Evolutionary conservation across 1,284 basidiomycete genomes (phyloP), one percentile per base, ranked within the genome.

Genomic region (Ustilago xerochloae): DNA sequence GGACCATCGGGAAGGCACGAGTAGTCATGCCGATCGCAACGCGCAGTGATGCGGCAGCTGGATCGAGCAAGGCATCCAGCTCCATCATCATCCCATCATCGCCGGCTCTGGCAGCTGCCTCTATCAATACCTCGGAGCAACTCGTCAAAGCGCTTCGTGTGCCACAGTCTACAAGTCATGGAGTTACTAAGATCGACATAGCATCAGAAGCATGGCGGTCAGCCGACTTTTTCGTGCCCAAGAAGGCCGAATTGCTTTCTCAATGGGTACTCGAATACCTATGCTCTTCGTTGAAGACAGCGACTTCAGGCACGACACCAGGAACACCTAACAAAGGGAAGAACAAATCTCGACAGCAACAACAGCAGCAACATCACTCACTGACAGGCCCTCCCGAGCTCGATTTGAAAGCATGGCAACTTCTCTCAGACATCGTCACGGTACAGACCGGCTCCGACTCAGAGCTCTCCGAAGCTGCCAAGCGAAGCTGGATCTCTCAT

Each of bases 61-160:
- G 47, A 33, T 43, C 53, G 30, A 50, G 41, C 8, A 16, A 22
- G 26, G 16, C 41, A 10, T 43, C 51, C 9, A 39, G 20, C 22
- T 22, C 50, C 13, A 28, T 26, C 36, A 36, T 20, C 41, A 26
- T n/a, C n/a, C n/a, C 22, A 24, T 24, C 41, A 12, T 43, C 46
- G 16, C 59, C 57, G 24, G 43, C 52, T 18, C 53, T 80, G 20
- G 57, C 43, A 8, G 29, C 38, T 12, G 77, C 74, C 22, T 73
- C 68, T 16, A 78, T 80, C 47, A 56, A 65, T 22, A 77, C 78
- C 29, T 78, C 78, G 5, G 78, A 80, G 63, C 71, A 77, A 61
- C 74, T 80, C 24, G 69, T 80, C 28, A 73, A 80, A 54, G 47
- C 67, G 18, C 71, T 80, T 8, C 77, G 78, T 48, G 59, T 68